Percentiles rank a stretch among this genome's conserved stretches.
Conservation (phyloP, 192 early-diverging fungal genomes). For the Backusella circina region DNA sequence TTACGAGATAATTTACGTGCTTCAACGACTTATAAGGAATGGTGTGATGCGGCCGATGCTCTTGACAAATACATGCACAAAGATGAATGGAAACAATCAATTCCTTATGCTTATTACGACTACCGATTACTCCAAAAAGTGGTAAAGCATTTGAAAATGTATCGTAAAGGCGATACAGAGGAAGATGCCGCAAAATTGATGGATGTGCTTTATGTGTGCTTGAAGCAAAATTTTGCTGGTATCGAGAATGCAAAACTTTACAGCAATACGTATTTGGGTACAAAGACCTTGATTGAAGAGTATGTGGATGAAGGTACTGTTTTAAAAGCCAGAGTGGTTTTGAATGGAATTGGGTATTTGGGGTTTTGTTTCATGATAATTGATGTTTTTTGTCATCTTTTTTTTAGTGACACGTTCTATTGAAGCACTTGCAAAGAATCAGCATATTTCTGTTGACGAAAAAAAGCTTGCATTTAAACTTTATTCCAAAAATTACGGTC, state of each 20-base stretch:
- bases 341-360: neutral
- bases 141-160: conserved; percentile 38
- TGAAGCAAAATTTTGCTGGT: conserved; percentile 75
- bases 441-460: conserved; percentile 41
- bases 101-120: conserved; percentile 61
- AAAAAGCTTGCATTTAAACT: conserved; percentile 63
- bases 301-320: conserved; percentile 61
- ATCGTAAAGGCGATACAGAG: conserved; percentile 29
- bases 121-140: conserved; percentile 60
- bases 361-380: conserved; percentile 1
- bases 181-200: conserved; percentile 41
- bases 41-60: conserved; percentile 51
- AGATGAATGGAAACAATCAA: conserved; percentile 65
- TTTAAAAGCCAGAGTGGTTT: neutral
- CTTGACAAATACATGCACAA: conserved; percentile 65
- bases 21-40: conserved; percentile 59
- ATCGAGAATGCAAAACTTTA: conserved; percentile 75
- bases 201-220: conserved; percentile 51
- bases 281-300: conserved; percentile 65
- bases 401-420: conserved; percentile 47
- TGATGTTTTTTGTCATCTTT: neutral
- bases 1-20: conserved; percentile 49
- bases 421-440: conserved; percentile 27
- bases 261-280: conserved; percentile 68
- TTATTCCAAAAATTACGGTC: conserved; percentile 64